Evolutionary conservation across 805 yeast species (phyloP).

Genomic region (Scheffersomyces amazonensis): DNA sequence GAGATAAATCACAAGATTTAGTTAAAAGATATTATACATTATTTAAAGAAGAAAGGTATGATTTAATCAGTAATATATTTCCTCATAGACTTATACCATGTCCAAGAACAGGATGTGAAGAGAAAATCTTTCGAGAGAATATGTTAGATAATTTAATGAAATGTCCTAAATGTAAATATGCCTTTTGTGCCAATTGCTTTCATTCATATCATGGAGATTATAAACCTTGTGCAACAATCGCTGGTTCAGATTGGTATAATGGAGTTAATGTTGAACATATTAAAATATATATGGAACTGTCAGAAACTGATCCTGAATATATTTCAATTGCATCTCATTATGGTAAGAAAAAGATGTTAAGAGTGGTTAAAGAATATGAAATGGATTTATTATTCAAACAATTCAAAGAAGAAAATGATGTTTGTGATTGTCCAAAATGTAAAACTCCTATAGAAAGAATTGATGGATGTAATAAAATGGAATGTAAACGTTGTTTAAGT

Average conservation of each 20-base stretch:
- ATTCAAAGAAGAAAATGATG: conserved; percentile 38
- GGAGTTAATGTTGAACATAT: conserved; percentile 31
- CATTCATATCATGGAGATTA: conserved; percentile 62
- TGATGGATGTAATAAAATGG: conserved; percentile 68
- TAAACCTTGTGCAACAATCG: conserved; percentile 41
- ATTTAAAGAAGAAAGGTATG: conserved; percentile 37
- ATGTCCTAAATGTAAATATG: conserved; percentile 49
- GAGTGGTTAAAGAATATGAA: conserved; percentile 42
- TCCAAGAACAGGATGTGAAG: conserved; percentile 44
- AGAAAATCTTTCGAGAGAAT: conserved; percentile 46
- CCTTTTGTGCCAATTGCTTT: conserved; percentile 55
- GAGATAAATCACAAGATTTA: conserved; percentile 10
- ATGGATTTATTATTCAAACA: conserved; percentile 48
- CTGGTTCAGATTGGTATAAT: conserved; percentile 16
- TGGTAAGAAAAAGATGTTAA: conserved; percentile 41
- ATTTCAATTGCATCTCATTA: conserved; percentile 36
- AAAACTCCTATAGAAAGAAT: conserved; percentile 45
- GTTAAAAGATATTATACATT: conserved; percentile 38
- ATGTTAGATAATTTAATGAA: conserved; percentile 44
- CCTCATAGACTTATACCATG: conserved; percentile 52
- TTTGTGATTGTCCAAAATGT: conserved; percentile 55
- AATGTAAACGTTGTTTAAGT: conserved; percentile 46
- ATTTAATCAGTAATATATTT: conserved; percentile 39
- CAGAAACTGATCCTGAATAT: conserved; percentile 27
- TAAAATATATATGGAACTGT: conserved; percentile 30